Percentiles rank a stretch among this genome's conserved stretches.
Evolutionary conservation across 2,329 filamentous ascomycete genomes (phyloP).

Genomic region (Aspergillus sp.): DNA sequence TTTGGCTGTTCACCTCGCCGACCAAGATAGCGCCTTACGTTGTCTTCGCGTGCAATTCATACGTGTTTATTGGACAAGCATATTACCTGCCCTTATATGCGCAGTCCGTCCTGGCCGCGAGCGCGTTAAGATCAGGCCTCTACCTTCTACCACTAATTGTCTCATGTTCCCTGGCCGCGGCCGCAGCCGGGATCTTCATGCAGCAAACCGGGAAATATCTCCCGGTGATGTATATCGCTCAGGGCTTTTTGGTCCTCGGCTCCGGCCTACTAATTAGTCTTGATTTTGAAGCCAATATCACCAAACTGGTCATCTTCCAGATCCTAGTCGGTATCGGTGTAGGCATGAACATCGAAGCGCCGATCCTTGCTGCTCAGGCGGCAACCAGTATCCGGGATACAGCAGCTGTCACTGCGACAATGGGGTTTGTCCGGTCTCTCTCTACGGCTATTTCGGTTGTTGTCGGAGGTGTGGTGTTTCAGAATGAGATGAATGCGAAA

Average conservation of each 20-base stretch:
- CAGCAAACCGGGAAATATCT: constrained; percentile 51
- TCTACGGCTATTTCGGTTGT: constrained; percentile 70
- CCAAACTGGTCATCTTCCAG: constrained; percentile 49
- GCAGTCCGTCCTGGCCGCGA: constrained; percentile 64
- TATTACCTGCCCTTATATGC: constrained; percentile 78
- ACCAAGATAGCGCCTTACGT: constrained; percentile 59
- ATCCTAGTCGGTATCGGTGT: constrained; percentile 54
- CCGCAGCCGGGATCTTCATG: constrained; percentile 51
- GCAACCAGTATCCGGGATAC: constrained; percentile 52
- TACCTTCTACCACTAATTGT: constrained; percentile 63
- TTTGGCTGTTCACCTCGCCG: constrained; percentile 58
- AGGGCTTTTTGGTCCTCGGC: constrained; percentile 40
- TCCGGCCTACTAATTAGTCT: constrained; percentile 51
- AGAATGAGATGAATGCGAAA: constrained; percentile 53
- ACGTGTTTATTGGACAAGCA: constrained; percentile 51
- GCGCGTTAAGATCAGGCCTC: constrained; percentile 57
- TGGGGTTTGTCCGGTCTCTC: constrained; percentile 64
- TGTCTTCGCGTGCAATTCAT: constrained; percentile 50
- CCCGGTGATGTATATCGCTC: constrained; percentile 49
- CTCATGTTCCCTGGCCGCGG: constrained; percentile 45
- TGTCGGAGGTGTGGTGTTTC: constrained; percentile 75
- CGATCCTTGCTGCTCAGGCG: constrained; percentile 60
- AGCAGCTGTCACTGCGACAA: constrained; percentile 55
- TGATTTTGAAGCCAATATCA: constrained; percentile 35
- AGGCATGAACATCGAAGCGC: constrained; percentile 57